Percentiles rank a stretch among this genome's conserved stretches.
Evolutionary conservation across 371 early-diverging fungal genomes (phyloP).

Genomic region (Rhizopus arrhizus): DNA sequence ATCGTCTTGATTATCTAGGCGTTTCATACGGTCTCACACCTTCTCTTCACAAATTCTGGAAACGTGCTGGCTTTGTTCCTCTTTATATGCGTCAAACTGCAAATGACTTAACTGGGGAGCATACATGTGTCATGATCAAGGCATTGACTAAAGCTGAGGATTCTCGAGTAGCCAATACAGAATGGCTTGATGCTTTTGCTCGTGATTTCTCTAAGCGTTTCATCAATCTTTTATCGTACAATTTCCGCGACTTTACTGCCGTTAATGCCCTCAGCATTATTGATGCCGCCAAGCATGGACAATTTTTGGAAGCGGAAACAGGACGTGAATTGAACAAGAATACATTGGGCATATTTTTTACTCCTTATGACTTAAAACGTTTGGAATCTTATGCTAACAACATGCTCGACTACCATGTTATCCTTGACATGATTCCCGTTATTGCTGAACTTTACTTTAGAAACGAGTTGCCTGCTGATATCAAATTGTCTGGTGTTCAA

Average conservation of each 20-base stretch:
- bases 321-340: conserved; percentile 45
- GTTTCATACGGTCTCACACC: conserved; percentile 96
- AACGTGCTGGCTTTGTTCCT: conserved; percentile 86
- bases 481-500: conserved; percentile 86
- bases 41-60: conserved; percentile 96
- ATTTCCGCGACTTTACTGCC: conserved; percentile 84
- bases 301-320: conserved; percentile 26
- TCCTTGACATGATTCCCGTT: conserved; percentile 88
- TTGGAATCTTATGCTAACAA: conserved; percentile 93
- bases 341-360: conserved; percentile 66
- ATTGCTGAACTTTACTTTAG: conserved; percentile 82
- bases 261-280: conserved; percentile 82
- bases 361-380: conserved; percentile 92
- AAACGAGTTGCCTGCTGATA: conserved; percentile 54
- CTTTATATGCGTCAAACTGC: conserved; percentile 96
- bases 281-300: conserved; percentile 67
- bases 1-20: conserved; percentile 93
- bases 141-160: conserved; percentile 60
- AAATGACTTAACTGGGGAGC: conserved; percentile 98
- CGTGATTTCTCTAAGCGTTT: conserved; percentile 90
- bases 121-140: conserved; percentile 95
- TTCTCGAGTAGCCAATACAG: conserved; percentile 55
- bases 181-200: conserved; percentile 81
- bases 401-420: conserved; percentile 95
- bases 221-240: conserved; percentile 82